These are phyloP conservation scores for Dactylonectria estremocensis DNA, from an alignment of 2,329 filamentous ascomycete species.

Conservation along the genomic window DNA sequence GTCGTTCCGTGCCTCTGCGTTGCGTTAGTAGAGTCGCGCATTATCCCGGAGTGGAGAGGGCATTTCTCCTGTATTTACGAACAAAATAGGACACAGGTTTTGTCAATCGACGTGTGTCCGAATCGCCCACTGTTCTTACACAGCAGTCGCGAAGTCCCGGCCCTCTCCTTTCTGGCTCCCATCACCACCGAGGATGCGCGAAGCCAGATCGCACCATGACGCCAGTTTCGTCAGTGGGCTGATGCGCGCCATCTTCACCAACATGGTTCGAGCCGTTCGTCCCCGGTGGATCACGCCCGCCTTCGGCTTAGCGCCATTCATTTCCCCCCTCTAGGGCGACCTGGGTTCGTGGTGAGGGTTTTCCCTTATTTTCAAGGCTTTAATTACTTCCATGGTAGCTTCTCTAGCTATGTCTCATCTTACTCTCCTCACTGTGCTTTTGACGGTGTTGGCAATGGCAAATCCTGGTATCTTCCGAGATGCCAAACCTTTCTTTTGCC, in stretches of 20 bases:
- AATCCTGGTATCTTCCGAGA: neutral
- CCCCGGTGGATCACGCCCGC: conserved; percentile 33
- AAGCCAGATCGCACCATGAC: conserved; percentile 22
- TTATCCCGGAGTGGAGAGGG: neutral
- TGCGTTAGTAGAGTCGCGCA: neutral
- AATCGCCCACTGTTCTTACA: neutral
- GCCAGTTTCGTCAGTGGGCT: conserved; percentile 37
- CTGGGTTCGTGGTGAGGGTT: conserved; percentile 23
- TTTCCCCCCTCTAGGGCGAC: neutral
- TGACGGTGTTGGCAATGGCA: neutral
- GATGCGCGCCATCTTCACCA: conserved; percentile 34
- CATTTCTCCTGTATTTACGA: neutral
- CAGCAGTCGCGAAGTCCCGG: neutral
- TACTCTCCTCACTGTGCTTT: neutral
- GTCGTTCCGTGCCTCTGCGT: neutral
- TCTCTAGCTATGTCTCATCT: neutral
- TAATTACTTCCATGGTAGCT: neutral
- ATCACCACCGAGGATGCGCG: neutral
- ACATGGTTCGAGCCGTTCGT: conserved; percentile 41
- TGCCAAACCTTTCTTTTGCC: conserved; percentile 6
- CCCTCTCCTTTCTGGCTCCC: neutral
- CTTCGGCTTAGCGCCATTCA: conserved; percentile 32
- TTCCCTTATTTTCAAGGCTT: conserved; percentile 24
- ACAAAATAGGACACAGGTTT: neutral
- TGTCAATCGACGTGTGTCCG: neutral